phyloP scores from a whole-genome alignment of 1,139 yeast species.

The Yamadazyma atmosphaerica region DNA sequence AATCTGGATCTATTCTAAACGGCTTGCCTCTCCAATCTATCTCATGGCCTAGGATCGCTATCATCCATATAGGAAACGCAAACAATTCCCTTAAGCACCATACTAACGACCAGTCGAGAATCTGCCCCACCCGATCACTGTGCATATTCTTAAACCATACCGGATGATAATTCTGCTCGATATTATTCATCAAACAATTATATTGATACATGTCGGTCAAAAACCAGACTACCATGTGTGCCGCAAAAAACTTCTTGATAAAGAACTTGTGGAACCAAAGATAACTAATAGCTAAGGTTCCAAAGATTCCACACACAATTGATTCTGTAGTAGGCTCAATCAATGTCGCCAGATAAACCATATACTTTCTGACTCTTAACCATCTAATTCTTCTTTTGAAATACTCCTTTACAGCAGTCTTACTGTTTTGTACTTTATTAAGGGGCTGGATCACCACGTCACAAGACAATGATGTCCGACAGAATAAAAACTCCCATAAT shows the following conservation, averaged over 20 bases:
- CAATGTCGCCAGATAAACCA: conserved; percentile 84
- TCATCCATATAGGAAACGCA: conserved; percentile 84
- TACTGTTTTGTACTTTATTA: conserved; percentile 36
- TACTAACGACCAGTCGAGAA: conserved; percentile 29
- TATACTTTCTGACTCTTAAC: conserved; percentile 85
- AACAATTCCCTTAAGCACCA: conserved; percentile 73
- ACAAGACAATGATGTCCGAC: conserved; percentile 75
- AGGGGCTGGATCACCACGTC: conserved; percentile 83
- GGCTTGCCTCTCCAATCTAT: conserved; percentile 86
- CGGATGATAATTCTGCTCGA: conserved; percentile 21
- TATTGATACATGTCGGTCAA: conserved; percentile 62
- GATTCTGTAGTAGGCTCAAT: conserved; percentile 88
- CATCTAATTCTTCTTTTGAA: conserved; percentile 73
- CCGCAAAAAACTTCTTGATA: conserved; percentile 36
- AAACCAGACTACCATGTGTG: conserved; percentile 67
- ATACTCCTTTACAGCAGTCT: conserved; percentile 53
- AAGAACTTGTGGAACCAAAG: conserved; percentile 39
- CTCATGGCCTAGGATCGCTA: conserved; percentile 74
- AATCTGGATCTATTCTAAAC: conserved; percentile 68
- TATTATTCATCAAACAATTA: conserved; percentile 39
- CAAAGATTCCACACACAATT: conserved; percentile 64
- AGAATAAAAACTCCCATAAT: conserved; percentile 68
- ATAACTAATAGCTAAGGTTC: conserved; percentile 58
- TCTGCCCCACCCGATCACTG: neutral
- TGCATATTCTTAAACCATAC: conserved; percentile 26